Conservation (phyloP, 225 moss, liverwort and hornwort species). For the Pseudisothecium myosuroides region DNA sequence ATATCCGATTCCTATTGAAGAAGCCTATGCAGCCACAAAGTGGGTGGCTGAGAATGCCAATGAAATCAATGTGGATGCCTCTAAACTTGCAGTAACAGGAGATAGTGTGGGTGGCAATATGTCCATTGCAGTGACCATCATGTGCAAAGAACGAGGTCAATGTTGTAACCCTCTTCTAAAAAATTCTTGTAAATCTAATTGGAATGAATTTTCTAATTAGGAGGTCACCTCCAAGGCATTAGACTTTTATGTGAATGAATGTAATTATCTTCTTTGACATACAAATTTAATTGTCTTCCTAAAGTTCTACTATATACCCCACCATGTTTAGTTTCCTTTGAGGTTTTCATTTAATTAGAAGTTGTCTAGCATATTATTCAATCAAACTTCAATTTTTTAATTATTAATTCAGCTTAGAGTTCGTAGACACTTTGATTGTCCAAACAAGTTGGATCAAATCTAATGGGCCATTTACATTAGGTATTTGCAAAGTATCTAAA, state of each 20-base stretch:
- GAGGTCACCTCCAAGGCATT: neutral
- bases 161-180: neutral
- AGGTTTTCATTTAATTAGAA: neutral
- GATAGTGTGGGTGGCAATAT: conserved; percentile 41
- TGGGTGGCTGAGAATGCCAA: conserved; percentile 13
- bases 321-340: neutral
- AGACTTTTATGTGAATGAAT: neutral
- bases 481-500: neutral
- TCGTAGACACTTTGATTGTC: too few relatives aligned
- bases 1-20: conserved; percentile 20
- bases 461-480: neutral
- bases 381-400: neutral
- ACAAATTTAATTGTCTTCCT: neutral
- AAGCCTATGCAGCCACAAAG: conserved; percentile 14
- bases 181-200: too few relatives aligned
- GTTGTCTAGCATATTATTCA: neutral
- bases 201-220: neutral
- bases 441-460: neutral
- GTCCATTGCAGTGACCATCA: conserved; percentile 25
- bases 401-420: neutral
- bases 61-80: conserved; percentile 1
- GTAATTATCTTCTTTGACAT: neutral
- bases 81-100: conserved; percentile 1
- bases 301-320: neutral
- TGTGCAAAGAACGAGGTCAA: conserved; percentile 17